Evolutionary conservation across 2,329 filamentous ascomycete species (phyloP), one percentile per base, ranked within the genome.

Genomic region (Coniochaeta ligniaria): DNA sequence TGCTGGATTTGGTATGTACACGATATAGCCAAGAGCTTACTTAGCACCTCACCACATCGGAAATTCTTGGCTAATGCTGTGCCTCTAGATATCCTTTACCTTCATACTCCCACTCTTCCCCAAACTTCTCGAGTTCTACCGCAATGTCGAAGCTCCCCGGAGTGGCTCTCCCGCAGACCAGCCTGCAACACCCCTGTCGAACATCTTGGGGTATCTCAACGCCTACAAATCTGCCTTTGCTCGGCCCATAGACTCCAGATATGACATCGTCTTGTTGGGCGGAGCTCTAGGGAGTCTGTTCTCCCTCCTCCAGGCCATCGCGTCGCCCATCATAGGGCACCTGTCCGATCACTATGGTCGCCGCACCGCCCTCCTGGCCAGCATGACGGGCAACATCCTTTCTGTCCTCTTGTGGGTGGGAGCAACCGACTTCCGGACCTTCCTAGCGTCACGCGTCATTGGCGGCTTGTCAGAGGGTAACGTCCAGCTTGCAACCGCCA

Each of bases 51-150:
- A 22, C 16, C 35, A 47, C 12, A 22, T 54, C 61, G 33, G 14
- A 38, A 31, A 35, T 58, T 35, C 45, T 14, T 36, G 35, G 59
- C 55, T n/a, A 61, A 60, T 35, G 4, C n/a, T 45, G 12, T 24
- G 31, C 35, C 24, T 16, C 35, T 64, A 97, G 94, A 91, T 98
- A 70, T 97, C 94, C 60, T 99, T 99, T 74, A 99, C 95, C 33
- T 97, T 99, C 73, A 98, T 98, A 72, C 88, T 99, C 9, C 95
- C 95, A 0, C 85, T 99, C 38, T 99, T 98, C 73, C 95, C 93
- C 8, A 93, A 92, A 61, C 88, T 99, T 52, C 89, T 98, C 75
- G 90, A 96, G 69, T 98, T 97, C 83, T 99, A 98, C 79, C 91
- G 92, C 76, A 88, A 91, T 71, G 86, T 87, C 75, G 93, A 97